Percentiles rank a stretch among this genome's conserved stretches.
Conservation (phyloP, 2,329 filamentous ascomycete species). For the Xylariaceae sp. region DNA sequence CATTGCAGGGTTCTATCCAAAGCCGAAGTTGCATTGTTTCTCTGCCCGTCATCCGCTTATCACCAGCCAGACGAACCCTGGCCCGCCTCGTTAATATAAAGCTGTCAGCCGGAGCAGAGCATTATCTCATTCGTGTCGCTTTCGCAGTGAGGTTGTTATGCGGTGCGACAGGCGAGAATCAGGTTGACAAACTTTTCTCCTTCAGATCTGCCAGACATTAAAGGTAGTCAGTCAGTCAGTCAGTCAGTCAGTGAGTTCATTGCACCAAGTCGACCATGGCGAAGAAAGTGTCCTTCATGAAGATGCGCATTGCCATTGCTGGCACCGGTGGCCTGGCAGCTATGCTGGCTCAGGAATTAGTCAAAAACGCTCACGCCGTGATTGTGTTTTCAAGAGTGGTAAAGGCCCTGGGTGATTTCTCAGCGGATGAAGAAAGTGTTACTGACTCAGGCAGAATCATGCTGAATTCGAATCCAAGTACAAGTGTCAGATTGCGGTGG, state of each 20-base stretch:
- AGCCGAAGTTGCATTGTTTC: constrained; percentile 24
- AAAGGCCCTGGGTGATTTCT: constrained; percentile 23
- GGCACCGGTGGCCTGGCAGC: constrained; percentile 56
- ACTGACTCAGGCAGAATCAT: constrained; percentile 41
- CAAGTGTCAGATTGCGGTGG: constrained; percentile 61
- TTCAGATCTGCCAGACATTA: too few relatives aligned
- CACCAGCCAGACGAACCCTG: constrained; percentile 21
- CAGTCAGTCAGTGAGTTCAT: too few relatives aligned
- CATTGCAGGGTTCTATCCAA: constrained; percentile 18
- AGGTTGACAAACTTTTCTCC: constrained; percentile 6
- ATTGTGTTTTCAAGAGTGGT: constrained; percentile 65
- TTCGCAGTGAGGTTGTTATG: constrained; percentile 21
- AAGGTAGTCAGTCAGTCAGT: too few relatives aligned
- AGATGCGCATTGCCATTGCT: constrained; percentile 58
- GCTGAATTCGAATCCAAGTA: constrained; percentile 47
- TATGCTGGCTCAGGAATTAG: constrained; percentile 54
- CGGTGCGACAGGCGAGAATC: constrained; percentile 14
- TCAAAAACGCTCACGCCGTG: constrained; percentile 60
- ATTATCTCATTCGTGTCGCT: constrained; percentile 20
- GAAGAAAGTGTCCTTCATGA: constrained; percentile 31
- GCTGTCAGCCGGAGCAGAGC: constrained; percentile 20
- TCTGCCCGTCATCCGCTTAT: constrained; percentile 5
- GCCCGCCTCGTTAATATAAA: constrained; percentile 25
- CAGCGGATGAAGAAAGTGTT: constrained; percentile 3
- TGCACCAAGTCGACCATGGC: constrained; percentile 23